phyloP scores from a whole-genome alignment of 257 asterid genomes.

The Nicotiana noctiflora region DNA sequence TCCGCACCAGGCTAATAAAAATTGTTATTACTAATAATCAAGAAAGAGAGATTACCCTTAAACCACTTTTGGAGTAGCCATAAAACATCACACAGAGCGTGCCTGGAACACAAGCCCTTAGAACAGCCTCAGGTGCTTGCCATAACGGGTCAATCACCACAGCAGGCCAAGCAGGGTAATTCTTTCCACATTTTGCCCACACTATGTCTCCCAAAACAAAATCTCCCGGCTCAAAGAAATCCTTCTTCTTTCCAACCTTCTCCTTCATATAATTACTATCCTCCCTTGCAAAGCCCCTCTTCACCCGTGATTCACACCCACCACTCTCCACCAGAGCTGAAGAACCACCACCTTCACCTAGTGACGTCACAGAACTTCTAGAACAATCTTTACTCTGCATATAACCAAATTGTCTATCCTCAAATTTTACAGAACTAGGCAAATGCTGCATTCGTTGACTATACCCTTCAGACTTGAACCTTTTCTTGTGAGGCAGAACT shows the following conservation, averaged over 20 bases:
- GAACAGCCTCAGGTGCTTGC: slow-evolving; percentile 75
- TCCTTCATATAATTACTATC: slow-evolving; percentile 24
- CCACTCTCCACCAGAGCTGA: slow-evolving; percentile 34
- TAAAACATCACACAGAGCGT: slow-evolving; percentile 91
- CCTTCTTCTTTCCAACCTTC: slow-evolving; percentile 39
- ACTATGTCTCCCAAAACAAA: slow-evolving; percentile 66
- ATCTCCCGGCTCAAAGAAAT: slow-evolving; percentile 50
- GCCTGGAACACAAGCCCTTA: slow-evolving; percentile 70
- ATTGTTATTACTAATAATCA: neutral
- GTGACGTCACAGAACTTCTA: slow-evolving; percentile 48
- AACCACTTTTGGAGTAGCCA: slow-evolving; percentile 63
- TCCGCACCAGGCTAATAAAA: neutral
- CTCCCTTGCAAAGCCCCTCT: slow-evolving; percentile 17
- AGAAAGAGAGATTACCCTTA: slow-evolving; percentile 49
- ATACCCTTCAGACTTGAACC: slow-evolving; percentile 32
- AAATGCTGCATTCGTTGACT: slow-evolving; percentile 16
- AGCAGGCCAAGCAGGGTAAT: slow-evolving; percentile 95
- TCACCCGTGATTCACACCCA: slow-evolving; percentile 7
- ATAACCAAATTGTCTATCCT: neutral
- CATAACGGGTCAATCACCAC: slow-evolving; percentile 66
- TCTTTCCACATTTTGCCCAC: slow-evolving; percentile 94
- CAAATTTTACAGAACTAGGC: neutral
- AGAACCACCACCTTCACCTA: slow-evolving; percentile 39
- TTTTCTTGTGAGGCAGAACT: slow-evolving; percentile 27
- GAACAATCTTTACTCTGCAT: slow-evolving; percentile 20